These are phyloP conservation scores for Mortierella polycephala DNA, from an alignment of 371 early-diverging fungal species.

Conservation along the genomic window DNA sequence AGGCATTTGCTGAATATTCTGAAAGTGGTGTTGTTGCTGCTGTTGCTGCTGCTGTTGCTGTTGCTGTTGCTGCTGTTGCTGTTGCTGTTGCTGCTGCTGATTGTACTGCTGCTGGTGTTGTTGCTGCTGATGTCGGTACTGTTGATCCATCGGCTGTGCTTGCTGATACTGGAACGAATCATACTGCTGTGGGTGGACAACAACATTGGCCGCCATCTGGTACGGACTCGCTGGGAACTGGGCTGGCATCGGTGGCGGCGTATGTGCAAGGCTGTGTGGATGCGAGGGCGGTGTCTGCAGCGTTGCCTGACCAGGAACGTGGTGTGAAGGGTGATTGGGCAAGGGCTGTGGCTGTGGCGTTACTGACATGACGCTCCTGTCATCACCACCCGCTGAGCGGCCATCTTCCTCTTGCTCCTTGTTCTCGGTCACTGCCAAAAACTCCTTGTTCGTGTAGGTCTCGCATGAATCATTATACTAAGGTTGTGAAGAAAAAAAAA, in stretches of 20 bases:
- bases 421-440: slow-evolving; percentile 25
- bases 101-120: slow-evolving; percentile 27
- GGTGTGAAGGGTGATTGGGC: slow-evolving; percentile 30
- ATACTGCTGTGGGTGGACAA: slow-evolving; percentile 35
- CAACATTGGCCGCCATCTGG: slow-evolving; percentile 39
- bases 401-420: slow-evolving; percentile 46
- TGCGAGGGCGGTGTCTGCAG: slow-evolving; percentile 50
- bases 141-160: slow-evolving; percentile 22
- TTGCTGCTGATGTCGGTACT: slow-evolving; percentile 37
- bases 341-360: slow-evolving; percentile 51
- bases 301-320: slow-evolving; percentile 38
- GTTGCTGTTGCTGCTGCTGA: slow-evolving; percentile 28
- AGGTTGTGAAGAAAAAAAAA: slow-evolving; percentile 6
- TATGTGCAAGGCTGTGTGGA: slow-evolving; percentile 32
- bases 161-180: slow-evolving; percentile 45
- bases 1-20: slow-evolving; percentile 36
- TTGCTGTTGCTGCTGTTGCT: slow-evolving; percentile 25
- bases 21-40: slow-evolving; percentile 40
- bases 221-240: slow-evolving; percentile 43
- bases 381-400: slow-evolving; percentile 30
- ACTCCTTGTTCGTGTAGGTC: slow-evolving; percentile 43
- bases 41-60: slow-evolving; percentile 24
- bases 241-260: slow-evolving; percentile 27
- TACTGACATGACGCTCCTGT: slow-evolving; percentile 49
- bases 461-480: slow-evolving; percentile 53